These are phyloP conservation scores for Neurospora sp. DNA, from an alignment of 495 filamentous ascomycete genomes.

Conservation along the genomic window DNA sequence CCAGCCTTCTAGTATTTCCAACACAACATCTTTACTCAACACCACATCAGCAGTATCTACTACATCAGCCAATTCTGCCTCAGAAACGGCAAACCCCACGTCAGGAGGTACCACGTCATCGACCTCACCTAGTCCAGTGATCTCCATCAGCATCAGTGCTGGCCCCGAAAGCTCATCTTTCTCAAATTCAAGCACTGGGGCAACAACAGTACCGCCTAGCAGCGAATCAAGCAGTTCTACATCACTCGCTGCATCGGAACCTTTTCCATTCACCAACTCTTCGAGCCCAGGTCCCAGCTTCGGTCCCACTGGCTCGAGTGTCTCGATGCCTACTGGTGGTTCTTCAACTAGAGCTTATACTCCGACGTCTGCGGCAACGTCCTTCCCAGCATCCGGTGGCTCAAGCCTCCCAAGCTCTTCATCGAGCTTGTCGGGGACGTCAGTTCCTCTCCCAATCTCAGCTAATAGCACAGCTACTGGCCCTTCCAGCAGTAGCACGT, in stretches of 20 bases:
- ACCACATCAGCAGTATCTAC: background rate
- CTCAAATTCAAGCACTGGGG: background rate
- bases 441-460: constrained; percentile 3
- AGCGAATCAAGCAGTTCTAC: background rate
- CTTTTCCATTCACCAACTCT: background rate
- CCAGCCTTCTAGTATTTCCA: background rate
- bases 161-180: background rate
- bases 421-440: background rate
- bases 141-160: background rate
- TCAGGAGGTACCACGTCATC: background rate
- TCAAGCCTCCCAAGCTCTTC: background rate
- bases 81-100: background rate
- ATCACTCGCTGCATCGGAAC: background rate
- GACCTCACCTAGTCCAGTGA: background rate
- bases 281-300: background rate
- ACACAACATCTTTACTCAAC: background rate
- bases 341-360: background rate
- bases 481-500: background rate
- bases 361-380: background rate
- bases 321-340: background rate
- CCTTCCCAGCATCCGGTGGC: background rate
- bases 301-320: background rate
- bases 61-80: background rate
- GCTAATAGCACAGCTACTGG: background rate
- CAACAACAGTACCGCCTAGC: background rate